phyloP scores from a whole-genome alignment of 495 filamentous ascomycete genomes.

The Penicillium ochrochloron region DNA sequence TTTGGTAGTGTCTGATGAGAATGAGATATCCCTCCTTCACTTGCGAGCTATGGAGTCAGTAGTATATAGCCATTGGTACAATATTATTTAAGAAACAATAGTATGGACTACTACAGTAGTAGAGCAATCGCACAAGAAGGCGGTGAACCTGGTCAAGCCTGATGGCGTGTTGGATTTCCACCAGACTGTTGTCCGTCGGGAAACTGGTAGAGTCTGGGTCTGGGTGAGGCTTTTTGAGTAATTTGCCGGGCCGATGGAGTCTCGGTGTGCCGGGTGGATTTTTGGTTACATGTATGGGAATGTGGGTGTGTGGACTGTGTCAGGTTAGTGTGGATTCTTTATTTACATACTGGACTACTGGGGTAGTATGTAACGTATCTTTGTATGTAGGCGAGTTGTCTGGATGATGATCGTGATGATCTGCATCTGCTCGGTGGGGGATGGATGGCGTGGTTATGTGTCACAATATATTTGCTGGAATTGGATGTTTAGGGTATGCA shows the following conservation, averaged over 20 bases:
- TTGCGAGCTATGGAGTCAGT: too few relatives aligned
- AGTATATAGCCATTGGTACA: not conserved
- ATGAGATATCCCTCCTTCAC: not conserved
- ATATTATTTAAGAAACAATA: not conserved
- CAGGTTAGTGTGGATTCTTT: not conserved
- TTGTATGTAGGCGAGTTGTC: not conserved
- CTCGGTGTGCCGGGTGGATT: constrained; percentile 14
- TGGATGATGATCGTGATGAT: not conserved
- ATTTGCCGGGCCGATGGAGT: constrained; percentile 9
- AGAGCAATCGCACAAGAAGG: not conserved
- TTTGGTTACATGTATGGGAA: not conserved
- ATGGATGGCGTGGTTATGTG: not conserved
- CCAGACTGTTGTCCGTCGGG: not conserved
- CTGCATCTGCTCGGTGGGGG: not conserved
- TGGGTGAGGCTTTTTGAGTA: constrained; percentile 8
- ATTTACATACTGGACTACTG: not conserved
- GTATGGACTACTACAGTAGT: not conserved
- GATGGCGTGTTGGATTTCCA: constrained; percentile 3
- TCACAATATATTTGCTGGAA: not conserved
- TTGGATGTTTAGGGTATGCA: too few relatives aligned
- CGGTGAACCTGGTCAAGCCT: not conserved
- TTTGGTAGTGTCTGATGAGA: too few relatives aligned
- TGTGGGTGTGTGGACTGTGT: constrained; percentile 5
- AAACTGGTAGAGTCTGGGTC: constrained; percentile 4
- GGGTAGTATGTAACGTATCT: not conserved